A percentile compares a stretch with the other conserved stretches of the same genome.
These are phyloP conservation scores for Diaporthe citrichinensis DNA, from an alignment of 2,329 filamentous ascomycete species.

Conservation along the genomic window DNA sequence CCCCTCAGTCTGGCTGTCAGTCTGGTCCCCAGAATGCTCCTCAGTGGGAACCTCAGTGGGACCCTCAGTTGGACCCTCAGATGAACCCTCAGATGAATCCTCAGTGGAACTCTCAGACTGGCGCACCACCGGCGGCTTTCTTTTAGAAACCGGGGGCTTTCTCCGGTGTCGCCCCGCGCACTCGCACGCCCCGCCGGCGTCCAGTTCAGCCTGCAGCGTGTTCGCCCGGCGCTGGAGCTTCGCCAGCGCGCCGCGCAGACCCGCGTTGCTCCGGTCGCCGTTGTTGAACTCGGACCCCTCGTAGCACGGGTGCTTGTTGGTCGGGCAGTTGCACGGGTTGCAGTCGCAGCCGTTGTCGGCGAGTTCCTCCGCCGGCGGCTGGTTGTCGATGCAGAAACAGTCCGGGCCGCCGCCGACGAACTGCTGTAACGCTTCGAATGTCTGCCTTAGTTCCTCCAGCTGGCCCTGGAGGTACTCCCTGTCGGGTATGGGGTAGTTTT, in stretches of 20 bases:
- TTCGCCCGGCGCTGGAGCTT: not conserved
- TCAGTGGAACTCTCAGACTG: too few relatives aligned
- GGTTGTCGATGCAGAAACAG: not conserved
- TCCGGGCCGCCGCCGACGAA: not conserved
- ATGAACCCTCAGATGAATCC: too few relatives aligned
- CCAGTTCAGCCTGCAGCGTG: too few relatives aligned
- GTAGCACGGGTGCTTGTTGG: not conserved
- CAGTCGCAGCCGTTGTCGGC: not conserved
- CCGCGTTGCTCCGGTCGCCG: not conserved
- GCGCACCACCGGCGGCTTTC: too few relatives aligned
- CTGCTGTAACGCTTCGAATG: not conserved
- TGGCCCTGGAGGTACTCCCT: not conserved
- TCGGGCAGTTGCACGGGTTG: conserved; percentile 11
- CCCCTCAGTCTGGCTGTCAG: too few relatives aligned
- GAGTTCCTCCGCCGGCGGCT: not conserved
- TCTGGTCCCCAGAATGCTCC: too few relatives aligned
- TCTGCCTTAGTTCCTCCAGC: not conserved
- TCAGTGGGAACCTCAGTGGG: too few relatives aligned
- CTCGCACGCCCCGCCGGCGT: not conserved
- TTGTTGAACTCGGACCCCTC: not conserved
- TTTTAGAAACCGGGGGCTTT: too few relatives aligned
- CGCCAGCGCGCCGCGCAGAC: not conserved
- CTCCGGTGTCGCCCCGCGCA: too few relatives aligned
- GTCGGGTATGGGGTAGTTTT: not conserved
- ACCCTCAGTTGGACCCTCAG: too few relatives aligned